Conservation (phyloP, 1,284 basidiomycete species). For the Caloboletus inedulis region DNA sequence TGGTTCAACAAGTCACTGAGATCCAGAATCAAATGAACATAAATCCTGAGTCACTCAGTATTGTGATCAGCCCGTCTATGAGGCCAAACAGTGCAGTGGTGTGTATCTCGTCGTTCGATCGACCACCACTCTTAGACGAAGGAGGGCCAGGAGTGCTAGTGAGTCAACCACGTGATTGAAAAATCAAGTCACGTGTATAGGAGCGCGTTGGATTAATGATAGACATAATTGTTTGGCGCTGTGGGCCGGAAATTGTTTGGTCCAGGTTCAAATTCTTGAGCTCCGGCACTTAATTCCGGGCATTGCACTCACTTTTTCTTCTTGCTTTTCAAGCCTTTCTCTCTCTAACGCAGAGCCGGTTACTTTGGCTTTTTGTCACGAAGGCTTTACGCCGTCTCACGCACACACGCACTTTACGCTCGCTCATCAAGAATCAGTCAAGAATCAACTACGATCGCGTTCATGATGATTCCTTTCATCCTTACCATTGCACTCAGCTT, state of each 20-base stretch:
- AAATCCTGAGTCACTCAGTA: too few relatives aligned
- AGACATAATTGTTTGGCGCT: constrained; percentile 16
- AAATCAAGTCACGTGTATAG: constrained; percentile 20
- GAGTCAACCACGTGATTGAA: constrained; percentile 1
- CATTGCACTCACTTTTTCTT: not conserved
- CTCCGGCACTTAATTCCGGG: constrained; percentile 6
- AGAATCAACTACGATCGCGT: constrained; percentile 29
- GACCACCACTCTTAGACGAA: too few relatives aligned
- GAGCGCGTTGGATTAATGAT: constrained; percentile 9
- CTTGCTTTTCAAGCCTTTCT: constrained; percentile 13
- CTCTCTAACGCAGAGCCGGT: constrained; percentile 12
- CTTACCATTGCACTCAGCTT: constrained; percentile 62
- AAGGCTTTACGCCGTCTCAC: constrained; percentile 37
- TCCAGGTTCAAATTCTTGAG: constrained; percentile 3
- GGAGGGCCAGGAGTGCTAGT: too few relatives aligned
- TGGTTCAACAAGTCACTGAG: too few relatives aligned
- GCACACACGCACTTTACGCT: constrained; percentile 43
- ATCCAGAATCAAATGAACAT: too few relatives aligned
- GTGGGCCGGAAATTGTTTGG: constrained; percentile 21
- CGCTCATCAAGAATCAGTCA: constrained; percentile 34
- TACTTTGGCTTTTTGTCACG: constrained; percentile 17
- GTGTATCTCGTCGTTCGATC: too few relatives aligned
- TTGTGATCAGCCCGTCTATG: too few relatives aligned
- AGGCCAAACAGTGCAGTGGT: too few relatives aligned
- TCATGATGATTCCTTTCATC: constrained; percentile 60